Conservation (phyloP, 1,284 basidiomycete genomes). For the Lentinula novae-zelandiae region DNA sequence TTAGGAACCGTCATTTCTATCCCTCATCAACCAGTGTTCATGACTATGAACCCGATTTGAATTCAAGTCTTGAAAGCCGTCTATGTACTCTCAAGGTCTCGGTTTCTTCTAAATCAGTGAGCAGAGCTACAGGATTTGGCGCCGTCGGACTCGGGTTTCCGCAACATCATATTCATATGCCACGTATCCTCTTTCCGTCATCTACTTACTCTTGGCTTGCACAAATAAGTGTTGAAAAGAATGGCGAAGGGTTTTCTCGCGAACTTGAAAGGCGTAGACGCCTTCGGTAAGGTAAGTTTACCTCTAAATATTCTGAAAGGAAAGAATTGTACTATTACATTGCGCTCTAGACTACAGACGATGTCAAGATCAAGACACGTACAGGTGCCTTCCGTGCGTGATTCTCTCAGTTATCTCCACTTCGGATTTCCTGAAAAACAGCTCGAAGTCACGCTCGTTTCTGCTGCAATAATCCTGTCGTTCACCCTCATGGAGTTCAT, state of each 20-base stretch:
- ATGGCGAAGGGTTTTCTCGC: constrained; percentile 78
- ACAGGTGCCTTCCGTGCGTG: constrained; percentile 84
- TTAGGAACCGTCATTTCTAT: no score
- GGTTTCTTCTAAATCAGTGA: no score
- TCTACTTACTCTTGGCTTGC: neutral
- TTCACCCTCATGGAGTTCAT: constrained; percentile 93
- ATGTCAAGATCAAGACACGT: constrained; percentile 96
- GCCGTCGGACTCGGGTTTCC: neutral
- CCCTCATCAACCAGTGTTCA: no score
- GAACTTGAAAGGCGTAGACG: constrained; percentile 84
- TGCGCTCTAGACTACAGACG: constrained; percentile 80
- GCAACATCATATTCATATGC: neutral
- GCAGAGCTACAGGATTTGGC: neutral
- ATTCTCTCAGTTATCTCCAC: constrained; percentile 2
- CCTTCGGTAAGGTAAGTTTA: constrained; percentile 87
- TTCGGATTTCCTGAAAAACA: constrained; percentile 2
- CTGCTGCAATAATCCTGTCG: constrained; percentile 87
- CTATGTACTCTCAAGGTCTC: no score
- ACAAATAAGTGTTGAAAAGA: constrained; percentile 11
- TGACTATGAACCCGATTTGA: no score
- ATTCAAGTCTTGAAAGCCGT: no score
- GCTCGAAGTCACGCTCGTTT: constrained; percentile 81
- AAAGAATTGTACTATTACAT: neutral
- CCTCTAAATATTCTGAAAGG: constrained; percentile 6
- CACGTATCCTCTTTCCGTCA: neutral